phyloP scores from a whole-genome alignment of 2,329 filamentous ascomycete species.

The Xylariaceae sp. region DNA sequence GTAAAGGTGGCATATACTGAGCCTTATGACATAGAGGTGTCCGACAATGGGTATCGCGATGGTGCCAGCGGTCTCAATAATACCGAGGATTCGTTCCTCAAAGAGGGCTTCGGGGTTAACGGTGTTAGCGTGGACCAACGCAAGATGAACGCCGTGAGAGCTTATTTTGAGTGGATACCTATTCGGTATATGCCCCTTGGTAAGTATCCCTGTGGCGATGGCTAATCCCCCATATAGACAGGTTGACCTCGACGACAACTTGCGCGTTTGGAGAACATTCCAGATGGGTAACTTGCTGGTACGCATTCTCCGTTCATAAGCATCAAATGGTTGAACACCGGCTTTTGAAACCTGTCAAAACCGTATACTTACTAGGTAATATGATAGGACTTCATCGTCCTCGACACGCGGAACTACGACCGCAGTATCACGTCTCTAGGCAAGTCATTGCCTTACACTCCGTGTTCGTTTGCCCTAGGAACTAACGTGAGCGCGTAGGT shows the following conservation, averaged over 20 bases:
- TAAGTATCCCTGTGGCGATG: constrained; percentile 16
- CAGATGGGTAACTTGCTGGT: constrained; percentile 56
- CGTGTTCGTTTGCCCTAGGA: neutral
- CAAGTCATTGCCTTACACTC: constrained; percentile 8
- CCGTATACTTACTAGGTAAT: constrained; percentile 50
- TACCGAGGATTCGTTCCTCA: constrained; percentile 59
- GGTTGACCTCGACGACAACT: constrained; percentile 62
- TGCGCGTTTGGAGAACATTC: constrained; percentile 64
- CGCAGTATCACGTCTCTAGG: constrained; percentile 52
- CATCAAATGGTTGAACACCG: neutral
- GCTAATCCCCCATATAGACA: constrained; percentile 40
- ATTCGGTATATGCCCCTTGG: constrained; percentile 36
- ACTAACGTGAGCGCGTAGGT: constrained; percentile 35
- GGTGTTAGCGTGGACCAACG: constrained; percentile 63
- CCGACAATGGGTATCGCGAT: constrained; percentile 60
- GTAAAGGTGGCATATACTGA: neutral
- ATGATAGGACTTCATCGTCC: constrained; percentile 55
- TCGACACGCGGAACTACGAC: constrained; percentile 65
- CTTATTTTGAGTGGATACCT: constrained; percentile 64
- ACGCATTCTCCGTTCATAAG: neutral
- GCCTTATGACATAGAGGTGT: constrained; percentile 40
- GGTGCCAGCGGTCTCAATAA: constrained; percentile 58
- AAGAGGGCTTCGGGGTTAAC: constrained; percentile 36
- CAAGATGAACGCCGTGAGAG: constrained; percentile 67
- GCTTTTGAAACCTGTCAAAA: neutral